These are phyloP conservation scores for Testicularia cyperi DNA, from an alignment of 1,284 basidiomycete genomes.

Conservation along the genomic window DNA sequence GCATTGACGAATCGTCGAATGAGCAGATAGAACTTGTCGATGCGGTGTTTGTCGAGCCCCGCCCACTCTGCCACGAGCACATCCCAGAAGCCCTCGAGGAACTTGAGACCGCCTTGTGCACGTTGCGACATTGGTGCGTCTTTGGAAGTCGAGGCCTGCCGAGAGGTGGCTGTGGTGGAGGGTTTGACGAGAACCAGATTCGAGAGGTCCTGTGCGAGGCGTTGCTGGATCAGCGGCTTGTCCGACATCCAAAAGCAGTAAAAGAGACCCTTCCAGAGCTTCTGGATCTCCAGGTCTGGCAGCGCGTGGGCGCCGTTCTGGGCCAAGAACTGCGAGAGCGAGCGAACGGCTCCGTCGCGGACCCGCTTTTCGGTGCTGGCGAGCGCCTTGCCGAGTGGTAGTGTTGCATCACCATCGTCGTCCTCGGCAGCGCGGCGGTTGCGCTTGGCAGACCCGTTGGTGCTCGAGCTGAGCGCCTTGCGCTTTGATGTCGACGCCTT, in stretches of 20 bases:
- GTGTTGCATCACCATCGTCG: too few relatives aligned
- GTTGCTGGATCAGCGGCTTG: constrained; percentile 93
- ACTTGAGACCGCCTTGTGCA: constrained; percentile 69
- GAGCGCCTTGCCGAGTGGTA: constrained; percentile 50
- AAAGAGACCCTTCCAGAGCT: constrained; percentile 96
- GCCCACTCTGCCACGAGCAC: constrained; percentile 86
- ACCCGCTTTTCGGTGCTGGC: constrained; percentile 65
- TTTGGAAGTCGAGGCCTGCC: not conserved
- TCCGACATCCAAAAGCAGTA: constrained; percentile 99
- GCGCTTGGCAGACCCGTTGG: too few relatives aligned
- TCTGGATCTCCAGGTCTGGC: constrained; percentile 76
- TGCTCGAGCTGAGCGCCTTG: too few relatives aligned
- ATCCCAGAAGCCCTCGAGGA: constrained; percentile 87
- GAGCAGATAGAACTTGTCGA: constrained; percentile 94
- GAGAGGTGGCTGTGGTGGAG: not conserved
- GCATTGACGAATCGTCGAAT: constrained; percentile 84
- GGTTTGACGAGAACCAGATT: constrained; percentile 65
- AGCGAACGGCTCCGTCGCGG: constrained; percentile 80
- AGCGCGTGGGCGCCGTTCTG: constrained; percentile 60
- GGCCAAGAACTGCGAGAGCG: constrained; percentile 68
- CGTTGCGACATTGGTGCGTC: not conserved
- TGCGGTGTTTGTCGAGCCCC: constrained; percentile 77
- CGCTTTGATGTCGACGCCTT: too few relatives aligned
- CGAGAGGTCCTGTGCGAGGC: constrained; percentile 80
- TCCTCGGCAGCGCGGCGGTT: too few relatives aligned